phyloP scores from a whole-genome alignment of 371 early-diverging fungal genomes.

The Haplosporangium sp. region DNA sequence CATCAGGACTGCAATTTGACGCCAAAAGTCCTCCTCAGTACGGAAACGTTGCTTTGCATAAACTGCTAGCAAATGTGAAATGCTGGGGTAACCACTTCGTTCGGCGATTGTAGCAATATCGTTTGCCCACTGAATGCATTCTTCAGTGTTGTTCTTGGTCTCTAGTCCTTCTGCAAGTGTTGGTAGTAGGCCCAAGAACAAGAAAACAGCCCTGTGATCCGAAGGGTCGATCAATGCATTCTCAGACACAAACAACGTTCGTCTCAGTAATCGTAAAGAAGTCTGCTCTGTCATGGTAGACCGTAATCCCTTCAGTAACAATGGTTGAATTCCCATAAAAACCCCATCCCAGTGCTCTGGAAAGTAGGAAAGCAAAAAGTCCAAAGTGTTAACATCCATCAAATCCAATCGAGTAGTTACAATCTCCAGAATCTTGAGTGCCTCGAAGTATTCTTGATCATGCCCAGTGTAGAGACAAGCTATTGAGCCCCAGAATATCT shows the following conservation, averaged over 20 bases:
- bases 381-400: slow-evolving; percentile 55
- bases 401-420: slow-evolving; percentile 70
- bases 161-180: slow-evolving; percentile 76
- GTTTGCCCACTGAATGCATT: slow-evolving; percentile 62
- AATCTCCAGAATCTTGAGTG: slow-evolving; percentile 71
- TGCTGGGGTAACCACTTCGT: slow-evolving; percentile 58
- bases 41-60: slow-evolving; percentile 78
- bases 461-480: slow-evolving; percentile 82
- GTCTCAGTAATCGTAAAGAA: slow-evolving; percentile 65
- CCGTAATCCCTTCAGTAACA: slow-evolving; percentile 80
- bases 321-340: slow-evolving; percentile 81
- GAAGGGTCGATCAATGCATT: slow-evolving; percentile 76
- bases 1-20: slow-evolving; percentile 71
- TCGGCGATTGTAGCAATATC: slow-evolving; percentile 68
- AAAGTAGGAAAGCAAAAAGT: slow-evolving; percentile 63
- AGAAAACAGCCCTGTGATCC: slow-evolving; percentile 69
- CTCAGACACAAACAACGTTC: slow-evolving; percentile 68
- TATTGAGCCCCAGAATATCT: slow-evolving; percentile 86
- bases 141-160: slow-evolving; percentile 46
- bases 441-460: slow-evolving; percentile 83
- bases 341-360: slow-evolving; percentile 83
- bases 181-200: slow-evolving; percentile 78
- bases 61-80: slow-evolving; percentile 68
- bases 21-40: slow-evolving; percentile 77
- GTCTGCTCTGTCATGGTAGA: slow-evolving; percentile 70